phyloP scores from a whole-genome alignment of 306 rosid genomes.

The Cicer chorassanicum region DNA sequence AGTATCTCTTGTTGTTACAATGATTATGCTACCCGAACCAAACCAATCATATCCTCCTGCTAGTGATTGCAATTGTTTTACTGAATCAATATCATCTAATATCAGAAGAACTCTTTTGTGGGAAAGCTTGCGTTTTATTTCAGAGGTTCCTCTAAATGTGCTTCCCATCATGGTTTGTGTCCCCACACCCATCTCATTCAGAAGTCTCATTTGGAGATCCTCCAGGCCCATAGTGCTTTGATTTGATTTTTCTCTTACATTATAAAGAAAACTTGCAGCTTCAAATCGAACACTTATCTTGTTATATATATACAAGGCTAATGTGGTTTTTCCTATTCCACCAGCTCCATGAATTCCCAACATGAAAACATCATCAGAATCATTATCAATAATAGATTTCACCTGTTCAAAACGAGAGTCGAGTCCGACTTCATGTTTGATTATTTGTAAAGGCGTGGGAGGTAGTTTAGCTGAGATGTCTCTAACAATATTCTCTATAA shows the following conservation, averaged over 20 bases:
- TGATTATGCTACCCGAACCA: not conserved
- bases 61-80: not conserved
- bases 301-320: not conserved
- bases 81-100: not conserved
- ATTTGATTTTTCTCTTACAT: not conserved
- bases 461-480: not conserved
- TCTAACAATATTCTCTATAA: not conserved
- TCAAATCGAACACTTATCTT: not conserved
- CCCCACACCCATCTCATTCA: not conserved
- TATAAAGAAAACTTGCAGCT: not conserved
- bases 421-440: not conserved
- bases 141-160: not conserved
- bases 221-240: not conserved
- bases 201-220: not conserved
- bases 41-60: not conserved
- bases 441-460: not conserved
- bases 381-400: not conserved
- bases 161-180: not conserved
- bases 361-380: not conserved
- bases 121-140: not conserved
- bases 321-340: slow-evolving; percentile 6
- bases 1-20: slow-evolving; percentile 4
- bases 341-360: not conserved
- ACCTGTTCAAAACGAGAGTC: not conserved
- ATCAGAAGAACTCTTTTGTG: not conserved